Evolutionary conservation across 345 rosid genomes (phyloP), one percentile per base, ranked within the genome.

Genomic region (Geranium rotundifolium): DNA sequence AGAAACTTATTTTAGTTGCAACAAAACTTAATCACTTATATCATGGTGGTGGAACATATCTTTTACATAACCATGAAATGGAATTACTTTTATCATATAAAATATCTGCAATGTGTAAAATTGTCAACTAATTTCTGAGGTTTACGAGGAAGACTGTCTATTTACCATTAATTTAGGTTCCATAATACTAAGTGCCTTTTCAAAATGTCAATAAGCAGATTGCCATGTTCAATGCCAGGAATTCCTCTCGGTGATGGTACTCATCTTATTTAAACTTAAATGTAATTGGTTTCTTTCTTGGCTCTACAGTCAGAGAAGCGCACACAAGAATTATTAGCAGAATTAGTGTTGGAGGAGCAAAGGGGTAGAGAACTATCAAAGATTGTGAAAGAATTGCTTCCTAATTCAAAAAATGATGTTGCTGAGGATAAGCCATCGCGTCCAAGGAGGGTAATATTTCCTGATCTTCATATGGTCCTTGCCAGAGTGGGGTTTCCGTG

Each of bases 271-370:
- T 16, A 54, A 13, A 54, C 2, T 2, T 54, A 3, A 1, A 16
- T 54, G 4, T 54, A 16, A 16, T 54, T 10, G 19, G 5, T 63
- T 79, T 59, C 6, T 56, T 69, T 73, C 29, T 64, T 61, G 41
- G 62, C 49, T 67, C 72, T 55, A n/a, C 81, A 92, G 98, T 85
- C 91, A 17, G 97, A 78, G 83, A 84, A 76, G 84, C 83, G 85
- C n/a, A 89, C 84, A 67, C 79, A 73, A 62, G 88, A 83, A 62
- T 70, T 92, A 57, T 67, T 89, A 58, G 79, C 84, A 70, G 87
- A 89, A 75, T 72, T 85, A 49, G 31, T 87, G 74, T 65, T 82
- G 78, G 93, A 89, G 75, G 84, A 87, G 77, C 78, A 83, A 64
- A 83, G 59, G 54, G 80, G 84, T 66, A 78, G 71, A 78, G 91